phyloP scores from a whole-genome alignment of 371 early-diverging fungal species.

The Mortierella sp. region DNA sequence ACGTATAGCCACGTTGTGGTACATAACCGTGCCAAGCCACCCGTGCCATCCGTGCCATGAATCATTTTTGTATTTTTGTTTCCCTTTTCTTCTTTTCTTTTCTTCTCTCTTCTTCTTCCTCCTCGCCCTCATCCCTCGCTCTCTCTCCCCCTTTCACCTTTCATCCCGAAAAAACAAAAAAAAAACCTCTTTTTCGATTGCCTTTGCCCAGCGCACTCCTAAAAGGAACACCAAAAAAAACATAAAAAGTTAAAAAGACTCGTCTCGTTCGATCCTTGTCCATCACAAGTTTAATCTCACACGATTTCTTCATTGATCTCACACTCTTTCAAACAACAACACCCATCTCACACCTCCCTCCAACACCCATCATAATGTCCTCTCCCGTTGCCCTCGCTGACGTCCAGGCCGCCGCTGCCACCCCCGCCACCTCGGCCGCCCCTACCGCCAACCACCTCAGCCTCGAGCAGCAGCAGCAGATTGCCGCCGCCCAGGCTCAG shows the following conservation, averaged over 20 bases:
- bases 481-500: slow-evolving; percentile 68
- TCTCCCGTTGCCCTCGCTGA: slow-evolving; percentile 59
- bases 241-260: slow-evolving; percentile 2
- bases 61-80: not conserved
- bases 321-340: not conserved
- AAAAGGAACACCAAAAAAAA: slow-evolving; percentile 10
- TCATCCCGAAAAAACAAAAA: slow-evolving; percentile 9
- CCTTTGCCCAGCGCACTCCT: slow-evolving; percentile 13
- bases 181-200: slow-evolving; percentile 6
- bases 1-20: not conserved
- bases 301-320: slow-evolving; percentile 24
- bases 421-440: slow-evolving; percentile 63
- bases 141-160: slow-evolving; percentile 13
- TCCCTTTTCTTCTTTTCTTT: not conserved
- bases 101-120: slow-evolving; percentile 1
- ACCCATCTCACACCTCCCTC: slow-evolving; percentile 17
- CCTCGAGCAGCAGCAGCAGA: slow-evolving; percentile 76
- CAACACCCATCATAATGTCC: slow-evolving; percentile 61
- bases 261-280: slow-evolving; percentile 12
- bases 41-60: not conserved
- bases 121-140: slow-evolving; percentile 12
- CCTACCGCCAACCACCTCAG: slow-evolving; percentile 55
- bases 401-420: slow-evolving; percentile 53
- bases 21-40: not conserved
- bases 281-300: not conserved